Conservation (phyloP, 352 stramenopile species). For the Saprolegnia parasitica region DNA sequence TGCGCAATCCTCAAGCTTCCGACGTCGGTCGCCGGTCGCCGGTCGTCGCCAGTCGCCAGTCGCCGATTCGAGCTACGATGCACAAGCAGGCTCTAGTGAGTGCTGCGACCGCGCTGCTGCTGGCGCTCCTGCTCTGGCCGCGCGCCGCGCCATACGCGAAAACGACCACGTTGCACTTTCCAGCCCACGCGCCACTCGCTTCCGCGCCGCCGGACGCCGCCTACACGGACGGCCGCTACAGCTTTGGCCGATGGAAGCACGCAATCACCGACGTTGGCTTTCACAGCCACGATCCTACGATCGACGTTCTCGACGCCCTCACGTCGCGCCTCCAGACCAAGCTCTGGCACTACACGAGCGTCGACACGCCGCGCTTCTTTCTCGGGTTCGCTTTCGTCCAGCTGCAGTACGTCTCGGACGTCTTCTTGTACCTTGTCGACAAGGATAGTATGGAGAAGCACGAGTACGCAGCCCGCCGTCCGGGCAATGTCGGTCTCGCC, state of each 20-base stretch:
- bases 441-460: constrained; percentile 39
- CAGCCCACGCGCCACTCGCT: constrained; percentile 24
- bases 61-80: too few species aligned
- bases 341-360: constrained; percentile 44
- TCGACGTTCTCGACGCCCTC: constrained; percentile 23
- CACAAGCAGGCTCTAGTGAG: too few species aligned
- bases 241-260: constrained; percentile 38
- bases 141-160: not conserved
- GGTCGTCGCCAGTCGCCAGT: too few species aligned
- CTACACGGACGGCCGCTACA: constrained; percentile 27
- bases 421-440: constrained; percentile 48
- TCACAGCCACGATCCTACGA: constrained; percentile 32
- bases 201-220: constrained; percentile 31
- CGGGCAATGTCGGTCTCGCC: constrained; percentile 33
- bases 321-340: constrained; percentile 35
- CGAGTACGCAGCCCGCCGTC: constrained; percentile 36
- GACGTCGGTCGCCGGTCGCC: not conserved
- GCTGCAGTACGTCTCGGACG: constrained; percentile 41
- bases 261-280: constrained; percentile 32
- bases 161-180: constrained; percentile 36
- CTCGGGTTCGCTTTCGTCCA: constrained; percentile 41
- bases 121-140: constrained; percentile 2
- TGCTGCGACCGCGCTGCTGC: not conserved
- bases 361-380: constrained; percentile 40
- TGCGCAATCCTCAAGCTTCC: not conserved